Evolutionary conservation across 345 rosid genomes (phyloP), one percentile per base, ranked within the genome.

Genomic region (Eucalyptus polyanthemos): DNA sequence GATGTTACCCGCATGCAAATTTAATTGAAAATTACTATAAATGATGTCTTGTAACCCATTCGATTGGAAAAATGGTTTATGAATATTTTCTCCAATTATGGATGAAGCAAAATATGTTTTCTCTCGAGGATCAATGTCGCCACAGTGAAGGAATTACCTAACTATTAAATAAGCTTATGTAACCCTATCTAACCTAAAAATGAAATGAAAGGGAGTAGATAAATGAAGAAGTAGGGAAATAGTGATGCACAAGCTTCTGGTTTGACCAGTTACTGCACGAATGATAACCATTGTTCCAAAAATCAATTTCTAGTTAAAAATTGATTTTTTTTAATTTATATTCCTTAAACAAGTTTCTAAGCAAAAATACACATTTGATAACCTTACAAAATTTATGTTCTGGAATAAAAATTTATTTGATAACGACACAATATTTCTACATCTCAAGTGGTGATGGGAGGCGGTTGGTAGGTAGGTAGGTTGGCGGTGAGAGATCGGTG

Each of bases 381-480:
- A 53, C 4, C 25, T 53, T 53, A 53, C 25, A 53, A 53, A 53
- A 21, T 19, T 21, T 53, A 53, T 53, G 58, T 53, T 4, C 2
- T 53, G 0, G 11, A 53, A 21, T 21, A 53, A 0, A 53, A 53
- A 21, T 8, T 19, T 8, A 53, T 8, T 53, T 53, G 5, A 53
- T 53, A 53, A 53, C 1, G 0, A 21, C 2, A 21, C 58, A 53
- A 21, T 2, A 53, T 53, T 21, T 53, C 58, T 53, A 2, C 2
- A 1, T 53, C 25, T 53, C 1, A 21, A 53, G 25, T 53, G 11
- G 0, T 19, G 10, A 19, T 53, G 1, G 11, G 25, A 53, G 25
- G 11, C 0, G 5, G 58, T 53, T 53, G 58, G 25, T 0, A 21
- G 0, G 58, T 0, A 8, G 2, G 58, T 8, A 53, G 58, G 11